Percentiles rank a stretch among this genome's conserved stretches.
Evolutionary conservation across 495 filamentous ascomycete species (phyloP).

Genomic region (Penicillium lagena): DNA sequence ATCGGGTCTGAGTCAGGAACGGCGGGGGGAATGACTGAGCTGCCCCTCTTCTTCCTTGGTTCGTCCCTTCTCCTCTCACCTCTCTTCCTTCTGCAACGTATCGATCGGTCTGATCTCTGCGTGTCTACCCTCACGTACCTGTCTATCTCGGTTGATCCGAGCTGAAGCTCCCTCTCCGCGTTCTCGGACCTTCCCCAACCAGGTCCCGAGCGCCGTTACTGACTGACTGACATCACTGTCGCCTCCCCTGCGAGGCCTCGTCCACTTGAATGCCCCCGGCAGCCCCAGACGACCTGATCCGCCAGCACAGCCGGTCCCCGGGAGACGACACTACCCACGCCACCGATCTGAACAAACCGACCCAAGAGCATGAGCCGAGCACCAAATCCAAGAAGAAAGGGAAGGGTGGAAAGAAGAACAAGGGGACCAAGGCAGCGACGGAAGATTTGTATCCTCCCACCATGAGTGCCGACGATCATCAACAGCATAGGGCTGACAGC

Average conservation of each 20-base stretch:
- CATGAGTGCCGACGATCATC: slow-evolving; percentile 1
- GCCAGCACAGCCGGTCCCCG: slow-evolving; percentile 35
- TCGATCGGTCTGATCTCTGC: slow-evolving; percentile 1
- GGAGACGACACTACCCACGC: slow-evolving; percentile 28
- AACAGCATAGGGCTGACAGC: slow-evolving; percentile 6
- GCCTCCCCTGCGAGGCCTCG: slow-evolving; percentile 28
- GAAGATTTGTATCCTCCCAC: slow-evolving; percentile 36
- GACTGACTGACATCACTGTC: slow-evolving; percentile 3
- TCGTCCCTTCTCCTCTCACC: not conserved
- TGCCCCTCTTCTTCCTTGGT: slow-evolving; percentile 8
- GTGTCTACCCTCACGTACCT: not conserved
- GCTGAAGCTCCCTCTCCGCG: slow-evolving; percentile 9
- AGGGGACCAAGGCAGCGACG: slow-evolving; percentile 28
- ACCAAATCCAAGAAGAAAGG: slow-evolving; percentile 40
- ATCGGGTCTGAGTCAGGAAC: slow-evolving; percentile 16
- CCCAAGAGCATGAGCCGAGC: slow-evolving; percentile 34
- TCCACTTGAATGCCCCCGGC: slow-evolving; percentile 42
- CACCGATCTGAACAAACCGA: slow-evolving; percentile 17
- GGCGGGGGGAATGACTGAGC: slow-evolving; percentile 1
- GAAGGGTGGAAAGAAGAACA: slow-evolving; percentile 36
- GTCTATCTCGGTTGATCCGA: not conserved
- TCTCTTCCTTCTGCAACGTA: no score
- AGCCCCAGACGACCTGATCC: slow-evolving; percentile 39
- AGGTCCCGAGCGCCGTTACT: slow-evolving; percentile 32
- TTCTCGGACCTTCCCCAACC: slow-evolving; percentile 27